Conservation (phyloP, 108 stramenopile genomes). For the Fragilariopsis cylindrus region DNA sequence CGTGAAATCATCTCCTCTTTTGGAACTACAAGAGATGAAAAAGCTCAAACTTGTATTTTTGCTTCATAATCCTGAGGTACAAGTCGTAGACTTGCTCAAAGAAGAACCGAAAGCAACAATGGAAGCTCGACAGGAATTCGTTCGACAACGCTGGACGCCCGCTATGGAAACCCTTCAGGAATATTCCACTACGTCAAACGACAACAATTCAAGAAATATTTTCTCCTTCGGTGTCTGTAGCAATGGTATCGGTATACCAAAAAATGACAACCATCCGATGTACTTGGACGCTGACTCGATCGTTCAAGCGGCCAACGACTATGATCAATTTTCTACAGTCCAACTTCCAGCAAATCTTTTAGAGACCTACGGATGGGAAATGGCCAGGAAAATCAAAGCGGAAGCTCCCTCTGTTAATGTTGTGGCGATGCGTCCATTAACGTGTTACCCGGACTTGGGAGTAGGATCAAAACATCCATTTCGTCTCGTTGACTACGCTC, state of each 20-base stretch:
- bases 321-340: constrained; percentile 56
- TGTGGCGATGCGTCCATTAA: constrained; percentile 71
- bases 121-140: constrained; percentile 42
- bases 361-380: constrained; percentile 67
- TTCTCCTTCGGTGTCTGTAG: constrained; percentile 71
- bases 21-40: constrained; percentile 34
- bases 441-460: constrained; percentile 74
- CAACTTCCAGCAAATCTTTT: constrained; percentile 79
- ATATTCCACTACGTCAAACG: constrained; percentile 40
- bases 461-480: constrained; percentile 58
- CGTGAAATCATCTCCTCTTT: constrained; percentile 51
- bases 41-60: constrained; percentile 48
- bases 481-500: constrained; percentile 53
- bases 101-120: constrained; percentile 29
- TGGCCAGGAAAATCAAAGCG: constrained; percentile 51
- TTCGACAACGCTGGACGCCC: constrained; percentile 55
- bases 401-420: constrained; percentile 44
- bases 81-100: constrained; percentile 52
- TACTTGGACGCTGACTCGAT: constrained; percentile 58
- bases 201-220: not conserved
- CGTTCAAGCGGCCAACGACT: constrained; percentile 40
- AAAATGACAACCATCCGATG: constrained; percentile 52
- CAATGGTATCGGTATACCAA: constrained; percentile 75
- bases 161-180: constrained; percentile 66
- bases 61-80: constrained; percentile 76